Conservation (phyloP, 345 rosid genomes). For the Acer yangbiense region DNA sequence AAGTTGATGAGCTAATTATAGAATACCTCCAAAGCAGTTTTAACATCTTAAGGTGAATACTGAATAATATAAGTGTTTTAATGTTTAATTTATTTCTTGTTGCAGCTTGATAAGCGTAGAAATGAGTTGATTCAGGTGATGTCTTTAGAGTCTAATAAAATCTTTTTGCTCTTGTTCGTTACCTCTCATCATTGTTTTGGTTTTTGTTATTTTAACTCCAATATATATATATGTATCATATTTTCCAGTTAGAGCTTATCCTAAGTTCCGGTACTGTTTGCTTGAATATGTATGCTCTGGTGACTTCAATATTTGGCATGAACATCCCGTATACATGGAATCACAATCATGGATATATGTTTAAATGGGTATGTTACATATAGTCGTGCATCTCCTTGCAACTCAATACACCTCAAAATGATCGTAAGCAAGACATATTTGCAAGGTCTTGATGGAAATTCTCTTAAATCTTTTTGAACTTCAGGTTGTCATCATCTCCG, state of each 20-base stretch:
- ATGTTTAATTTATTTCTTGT: constrained; percentile 13
- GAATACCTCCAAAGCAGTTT: constrained; percentile 8
- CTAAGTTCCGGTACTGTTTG: constrained; percentile 54
- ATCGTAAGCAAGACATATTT: background rate
- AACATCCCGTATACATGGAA: constrained; percentile 51
- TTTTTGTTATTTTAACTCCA: background rate
- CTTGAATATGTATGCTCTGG: constrained; percentile 47
- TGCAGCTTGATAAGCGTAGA: constrained; percentile 76
- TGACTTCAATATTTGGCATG: constrained; percentile 58
- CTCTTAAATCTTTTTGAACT: constrained; percentile 11
- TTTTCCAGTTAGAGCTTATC: constrained; percentile 49
- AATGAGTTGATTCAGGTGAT: constrained; percentile 75
- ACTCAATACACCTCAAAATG: background rate
- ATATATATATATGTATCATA: background rate
- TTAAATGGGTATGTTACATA: constrained; percentile 50
- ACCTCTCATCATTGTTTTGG: background rate
- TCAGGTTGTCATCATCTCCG: constrained; percentile 59
- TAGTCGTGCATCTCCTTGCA: background rate
- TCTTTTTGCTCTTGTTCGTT: background rate
- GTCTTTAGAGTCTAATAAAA: background rate
- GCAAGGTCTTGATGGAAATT: background rate
- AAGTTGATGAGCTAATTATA: background rate
- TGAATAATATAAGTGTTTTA: background rate
- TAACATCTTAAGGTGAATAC: background rate
- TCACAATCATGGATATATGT: constrained; percentile 40